Conservation (phyloP, 139 green algal genomes). For the Chlamydomonas eustigma region DNA sequence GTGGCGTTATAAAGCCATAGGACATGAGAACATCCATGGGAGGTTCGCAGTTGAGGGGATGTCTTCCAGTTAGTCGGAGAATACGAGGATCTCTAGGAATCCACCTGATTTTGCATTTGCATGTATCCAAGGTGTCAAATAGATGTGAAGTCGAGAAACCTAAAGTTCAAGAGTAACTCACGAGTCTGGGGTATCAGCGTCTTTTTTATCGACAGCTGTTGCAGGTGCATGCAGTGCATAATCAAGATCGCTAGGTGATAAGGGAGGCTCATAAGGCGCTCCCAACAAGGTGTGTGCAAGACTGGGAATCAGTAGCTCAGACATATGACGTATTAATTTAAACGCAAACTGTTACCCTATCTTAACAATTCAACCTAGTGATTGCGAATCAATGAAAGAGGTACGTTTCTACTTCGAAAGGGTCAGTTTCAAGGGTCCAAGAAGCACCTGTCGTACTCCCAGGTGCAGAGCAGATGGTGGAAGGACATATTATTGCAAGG, state of each 20-base stretch:
- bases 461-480: not conserved
- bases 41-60: conserved; percentile 97
- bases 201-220: conserved; percentile 51
- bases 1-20: conserved; percentile 79
- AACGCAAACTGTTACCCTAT: not conserved
- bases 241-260: conserved; percentile 10
- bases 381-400: too few species aligned
- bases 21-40: conserved; percentile 70
- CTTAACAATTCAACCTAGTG: not conserved
- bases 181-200: conserved; percentile 66
- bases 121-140: not conserved
- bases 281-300: conserved; percentile 20
- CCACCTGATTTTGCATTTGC: conserved; percentile 43
- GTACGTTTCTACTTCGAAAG: not conserved
- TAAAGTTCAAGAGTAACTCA: not conserved
- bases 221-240: conserved; percentile 31
- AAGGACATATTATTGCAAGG: too few species aligned
- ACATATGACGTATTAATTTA: not conserved
- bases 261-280: conserved; percentile 32
- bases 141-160: not conserved
- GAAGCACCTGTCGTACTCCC: not conserved
- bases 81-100: conserved; percentile 79
- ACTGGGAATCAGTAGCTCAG: not conserved
- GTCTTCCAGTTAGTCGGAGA: conserved; percentile 84
- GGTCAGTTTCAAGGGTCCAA: not conserved